Conservation (phyloP, 1,139 yeast species). For the Candida tetrigidarum region DNA sequence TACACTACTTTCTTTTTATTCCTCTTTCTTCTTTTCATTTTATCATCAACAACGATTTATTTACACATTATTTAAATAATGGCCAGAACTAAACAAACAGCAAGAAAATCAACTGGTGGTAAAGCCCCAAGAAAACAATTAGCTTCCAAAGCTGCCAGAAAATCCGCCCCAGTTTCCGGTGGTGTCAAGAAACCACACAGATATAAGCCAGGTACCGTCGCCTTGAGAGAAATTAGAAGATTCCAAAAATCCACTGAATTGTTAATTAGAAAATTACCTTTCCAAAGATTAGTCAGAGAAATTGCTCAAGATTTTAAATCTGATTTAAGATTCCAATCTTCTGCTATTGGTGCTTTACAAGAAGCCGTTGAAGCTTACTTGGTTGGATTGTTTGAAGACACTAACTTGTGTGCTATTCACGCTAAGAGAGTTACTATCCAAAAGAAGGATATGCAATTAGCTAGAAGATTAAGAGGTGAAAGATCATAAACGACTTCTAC, state of each 20-base stretch:
- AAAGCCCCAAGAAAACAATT: slow-evolving; percentile 59
- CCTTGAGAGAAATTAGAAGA: slow-evolving; percentile 59
- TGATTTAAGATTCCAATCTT: slow-evolving; percentile 55
- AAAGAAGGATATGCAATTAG: slow-evolving; percentile 58
- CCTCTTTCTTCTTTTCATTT: slow-evolving; percentile 9
- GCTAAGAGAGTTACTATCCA: slow-evolving; percentile 59
- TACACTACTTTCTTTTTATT: slow-evolving; percentile 9
- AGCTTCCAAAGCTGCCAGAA: slow-evolving; percentile 58
- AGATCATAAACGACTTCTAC: slow-evolving; percentile 38
- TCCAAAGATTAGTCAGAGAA: slow-evolving; percentile 55
- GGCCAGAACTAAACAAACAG: slow-evolving; percentile 60
- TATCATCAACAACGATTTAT: slow-evolving; percentile 2
- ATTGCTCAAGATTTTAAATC: slow-evolving; percentile 55
- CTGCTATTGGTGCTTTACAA: slow-evolving; percentile 57
- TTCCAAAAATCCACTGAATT: slow-evolving; percentile 56
- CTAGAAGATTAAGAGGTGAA: slow-evolving; percentile 59
- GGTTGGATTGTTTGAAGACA: slow-evolving; percentile 55
- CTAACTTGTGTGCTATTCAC: slow-evolving; percentile 58
- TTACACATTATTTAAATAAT: slow-evolving; percentile 26
- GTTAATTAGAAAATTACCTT: slow-evolving; percentile 55
- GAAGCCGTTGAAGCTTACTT: slow-evolving; percentile 58
- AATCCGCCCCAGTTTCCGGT: slow-evolving; percentile 55
- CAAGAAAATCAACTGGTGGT: slow-evolving; percentile 59
- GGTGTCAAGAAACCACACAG: slow-evolving; percentile 60
- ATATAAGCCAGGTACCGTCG: slow-evolving; percentile 61